Percentiles rank a stretch among this genome's conserved stretches.
Evolutionary conservation across 805 yeast species (phyloP).

Genomic region (fission yeast (Schizosaccharomyces pombe)): DNA sequence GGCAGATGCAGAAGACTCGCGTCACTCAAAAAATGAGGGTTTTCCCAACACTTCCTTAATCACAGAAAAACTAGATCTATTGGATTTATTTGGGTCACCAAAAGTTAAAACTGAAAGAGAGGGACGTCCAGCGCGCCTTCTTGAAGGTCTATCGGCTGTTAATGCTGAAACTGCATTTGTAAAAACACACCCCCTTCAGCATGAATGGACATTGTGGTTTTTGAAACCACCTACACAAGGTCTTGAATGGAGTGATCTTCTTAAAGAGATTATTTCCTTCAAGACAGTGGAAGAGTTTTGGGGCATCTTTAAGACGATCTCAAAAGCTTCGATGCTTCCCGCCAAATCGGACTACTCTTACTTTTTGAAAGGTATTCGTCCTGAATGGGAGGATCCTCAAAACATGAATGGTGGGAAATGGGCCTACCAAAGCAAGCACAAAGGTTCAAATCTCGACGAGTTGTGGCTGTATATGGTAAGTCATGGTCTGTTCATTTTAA

Average conservation of each 20-base stretch:
- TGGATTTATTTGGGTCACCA: background rate
- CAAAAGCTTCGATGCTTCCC: constrained; percentile 77
- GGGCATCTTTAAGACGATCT: constrained; percentile 89
- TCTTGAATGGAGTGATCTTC: constrained; percentile 78
- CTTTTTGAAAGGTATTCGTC: constrained; percentile 80
- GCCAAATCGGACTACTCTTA: constrained; percentile 81
- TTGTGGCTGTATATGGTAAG: constrained; percentile 60
- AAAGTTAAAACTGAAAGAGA: background rate
- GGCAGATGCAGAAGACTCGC: background rate
- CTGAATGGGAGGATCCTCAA: constrained; percentile 92
- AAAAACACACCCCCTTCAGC: constrained; percentile 70
- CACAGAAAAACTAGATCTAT: background rate
- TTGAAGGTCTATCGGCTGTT: background rate
- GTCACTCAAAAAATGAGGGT: too few relatives aligned
- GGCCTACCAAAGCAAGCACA: constrained; percentile 53
- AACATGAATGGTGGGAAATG: constrained; percentile 88
- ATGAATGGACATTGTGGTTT: constrained; percentile 92
- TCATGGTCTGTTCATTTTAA: background rate
- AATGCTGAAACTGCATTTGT: constrained; percentile 19
- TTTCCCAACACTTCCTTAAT: background rate
- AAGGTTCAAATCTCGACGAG: constrained; percentile 41
- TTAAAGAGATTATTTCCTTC: constrained; percentile 80
- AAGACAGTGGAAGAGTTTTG: constrained; percentile 95
- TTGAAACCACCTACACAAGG: constrained; percentile 69
- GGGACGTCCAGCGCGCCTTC: background rate